Percentiles rank a stretch among this genome's conserved stretches.
Evolutionary conservation across 2,329 filamentous ascomycete genomes (phyloP).

Genomic region (Apiospora kogelbergensis): DNA sequence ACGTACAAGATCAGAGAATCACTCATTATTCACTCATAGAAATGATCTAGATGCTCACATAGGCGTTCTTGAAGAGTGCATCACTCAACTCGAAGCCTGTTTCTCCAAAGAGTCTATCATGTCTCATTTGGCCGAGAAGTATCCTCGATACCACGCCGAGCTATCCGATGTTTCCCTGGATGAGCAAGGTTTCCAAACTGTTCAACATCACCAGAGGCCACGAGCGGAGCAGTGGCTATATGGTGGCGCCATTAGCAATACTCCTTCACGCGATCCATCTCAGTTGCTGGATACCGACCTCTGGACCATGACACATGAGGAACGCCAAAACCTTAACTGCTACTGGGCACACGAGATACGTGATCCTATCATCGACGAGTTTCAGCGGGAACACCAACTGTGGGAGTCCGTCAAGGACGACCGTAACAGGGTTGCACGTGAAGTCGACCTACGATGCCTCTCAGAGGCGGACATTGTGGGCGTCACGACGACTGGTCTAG

Average conservation of each 20-base stretch:
- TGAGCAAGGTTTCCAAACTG: constrained; percentile 26
- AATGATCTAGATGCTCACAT: constrained; percentile 16
- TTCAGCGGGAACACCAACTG: constrained; percentile 11
- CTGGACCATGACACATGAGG: constrained; percentile 22
- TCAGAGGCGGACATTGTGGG: constrained; percentile 50
- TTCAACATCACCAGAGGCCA: constrained; percentile 17
- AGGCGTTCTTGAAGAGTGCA: neutral
- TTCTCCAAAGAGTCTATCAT: constrained; percentile 17
- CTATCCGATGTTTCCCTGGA: constrained; percentile 27
- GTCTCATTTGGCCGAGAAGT: constrained; percentile 19
- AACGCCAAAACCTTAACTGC: constrained; percentile 26
- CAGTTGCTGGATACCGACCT: constrained; percentile 15
- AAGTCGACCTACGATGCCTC: constrained; percentile 39
- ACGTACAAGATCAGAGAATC: constrained; percentile 41
- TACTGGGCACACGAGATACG: constrained; percentile 31
- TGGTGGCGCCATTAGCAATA: neutral
- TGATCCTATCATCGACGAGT: constrained; percentile 17
- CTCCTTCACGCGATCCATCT: constrained; percentile 9
- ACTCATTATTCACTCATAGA: constrained; percentile 26
- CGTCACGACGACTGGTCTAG: constrained; percentile 60
- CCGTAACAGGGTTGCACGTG: constrained; percentile 23
- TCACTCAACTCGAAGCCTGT: constrained; percentile 2
- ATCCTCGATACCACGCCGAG: constrained; percentile 23
- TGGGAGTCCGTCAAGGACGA: constrained; percentile 17
- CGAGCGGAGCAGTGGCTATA: constrained; percentile 23